Percentiles rank a stretch among this genome's conserved stretches.
These are phyloP conservation scores for Eucalyptus sp. DNA, from an alignment of 345 rosid genomes.

Conservation along the genomic window DNA sequence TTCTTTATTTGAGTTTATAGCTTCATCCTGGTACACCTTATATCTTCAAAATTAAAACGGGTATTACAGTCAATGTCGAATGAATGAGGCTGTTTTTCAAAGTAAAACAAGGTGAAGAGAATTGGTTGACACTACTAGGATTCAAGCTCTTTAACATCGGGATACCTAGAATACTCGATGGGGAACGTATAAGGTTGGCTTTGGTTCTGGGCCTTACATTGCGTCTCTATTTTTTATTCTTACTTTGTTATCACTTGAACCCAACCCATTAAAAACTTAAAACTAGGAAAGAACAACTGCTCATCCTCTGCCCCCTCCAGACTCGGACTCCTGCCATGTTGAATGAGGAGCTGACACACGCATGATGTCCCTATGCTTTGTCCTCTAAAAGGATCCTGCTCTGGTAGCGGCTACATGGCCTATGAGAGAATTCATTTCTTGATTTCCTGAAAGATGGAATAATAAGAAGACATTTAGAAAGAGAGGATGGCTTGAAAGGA, in stretches of 20 bases:
- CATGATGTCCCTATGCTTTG: not conserved
- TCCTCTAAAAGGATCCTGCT: not conserved
- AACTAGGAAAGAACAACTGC: not conserved
- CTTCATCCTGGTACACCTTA: not conserved
- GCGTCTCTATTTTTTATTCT: not conserved
- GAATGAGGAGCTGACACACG: not conserved
- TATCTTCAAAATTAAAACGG: not conserved
- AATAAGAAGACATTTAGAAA: not conserved
- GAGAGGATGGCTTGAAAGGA: not conserved
- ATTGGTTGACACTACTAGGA: not conserved
- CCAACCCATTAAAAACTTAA: not conserved
- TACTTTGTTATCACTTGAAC: not conserved
- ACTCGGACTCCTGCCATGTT: not conserved
- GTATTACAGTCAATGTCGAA: not conserved
- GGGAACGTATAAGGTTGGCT: not conserved
- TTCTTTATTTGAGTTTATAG: not conserved
- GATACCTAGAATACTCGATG: not conserved
- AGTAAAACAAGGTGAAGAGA: not conserved
- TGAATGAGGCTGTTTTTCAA: not conserved
- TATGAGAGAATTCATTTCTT: not conserved
- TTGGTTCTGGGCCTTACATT: not conserved
- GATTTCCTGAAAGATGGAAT: not conserved
- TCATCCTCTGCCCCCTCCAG: not conserved
- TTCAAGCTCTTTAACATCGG: not conserved
- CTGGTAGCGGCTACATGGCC: not conserved